Conservation (phyloP, 148 eudicot species). For the Diospyros kaki region DNA sequence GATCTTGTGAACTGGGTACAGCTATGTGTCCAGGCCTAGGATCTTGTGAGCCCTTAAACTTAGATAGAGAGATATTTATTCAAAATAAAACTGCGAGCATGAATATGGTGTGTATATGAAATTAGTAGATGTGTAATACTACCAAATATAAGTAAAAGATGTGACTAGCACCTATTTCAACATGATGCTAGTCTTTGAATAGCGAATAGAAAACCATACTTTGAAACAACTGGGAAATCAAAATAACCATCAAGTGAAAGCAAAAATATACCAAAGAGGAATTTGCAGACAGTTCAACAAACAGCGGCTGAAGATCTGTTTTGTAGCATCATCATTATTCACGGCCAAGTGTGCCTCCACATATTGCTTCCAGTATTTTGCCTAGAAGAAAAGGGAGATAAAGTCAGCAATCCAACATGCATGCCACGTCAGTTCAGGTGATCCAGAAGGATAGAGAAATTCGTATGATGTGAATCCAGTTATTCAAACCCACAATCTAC, state of each 20-base stretch:
- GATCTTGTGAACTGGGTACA: too few species aligned
- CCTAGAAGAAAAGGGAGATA: slow-evolving; percentile 34
- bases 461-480: background rate
- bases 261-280: slow-evolving; percentile 70
- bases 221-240: background rate
- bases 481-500: background rate
- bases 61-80: too few species aligned
- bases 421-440: background rate
- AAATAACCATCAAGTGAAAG: slow-evolving; percentile 4
- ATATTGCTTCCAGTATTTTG: slow-evolving; percentile 98
- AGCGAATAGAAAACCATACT: background rate
- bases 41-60: too few species aligned
- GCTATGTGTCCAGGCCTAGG: too few species aligned
- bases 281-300: slow-evolving; percentile 79
- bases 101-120: too few species aligned
- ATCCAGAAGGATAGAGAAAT: background rate
- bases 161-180: too few species aligned
- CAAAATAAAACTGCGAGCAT: too few species aligned
- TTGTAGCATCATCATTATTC: slow-evolving; percentile 87
- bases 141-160: too few species aligned
- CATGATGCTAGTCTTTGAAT: too few species aligned
- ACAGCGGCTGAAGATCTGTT: slow-evolving; percentile 92
- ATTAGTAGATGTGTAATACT: too few species aligned
- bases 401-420: background rate
- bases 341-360: slow-evolving; percentile 94